These are phyloP conservation scores for Fusarium sp. DNA, from an alignment of 2,329 filamentous ascomycete genomes.

Conservation along the genomic window DNA sequence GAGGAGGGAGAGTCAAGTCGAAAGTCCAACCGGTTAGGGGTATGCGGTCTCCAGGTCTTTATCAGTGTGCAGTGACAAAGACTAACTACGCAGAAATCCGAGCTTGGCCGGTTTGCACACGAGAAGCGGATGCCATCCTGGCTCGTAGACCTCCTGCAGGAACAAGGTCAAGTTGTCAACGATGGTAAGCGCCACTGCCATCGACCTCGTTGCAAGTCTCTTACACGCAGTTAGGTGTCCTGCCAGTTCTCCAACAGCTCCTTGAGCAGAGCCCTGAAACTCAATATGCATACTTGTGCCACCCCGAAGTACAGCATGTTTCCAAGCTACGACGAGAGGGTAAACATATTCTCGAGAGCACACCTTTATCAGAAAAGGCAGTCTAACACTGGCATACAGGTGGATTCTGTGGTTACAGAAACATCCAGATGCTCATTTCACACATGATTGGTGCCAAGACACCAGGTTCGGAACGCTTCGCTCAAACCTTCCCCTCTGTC, in stretches of 20 bases:
- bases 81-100: conserved; percentile 56
- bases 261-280: conserved; percentile 69
- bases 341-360: conserved; percentile 37
- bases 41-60: background rate
- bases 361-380: no score
- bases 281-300: conserved; percentile 78
- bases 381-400: conserved; percentile 54
- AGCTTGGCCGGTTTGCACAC: conserved; percentile 75
- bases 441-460: conserved; percentile 70
- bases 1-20: conserved; percentile 14
- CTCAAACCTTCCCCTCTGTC: conserved; percentile 72
- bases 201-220: conserved; percentile 11
- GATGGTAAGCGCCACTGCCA: conserved; percentile 52
- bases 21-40: conserved; percentile 34
- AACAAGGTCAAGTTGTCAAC: conserved; percentile 63
- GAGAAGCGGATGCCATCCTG: conserved; percentile 77
- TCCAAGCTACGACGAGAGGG: conserved; percentile 81
- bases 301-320: conserved; percentile 76
- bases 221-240: conserved; percentile 55
- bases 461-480: conserved; percentile 67
- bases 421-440: conserved; percentile 89
- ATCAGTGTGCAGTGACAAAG: background rate
- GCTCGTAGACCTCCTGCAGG: conserved; percentile 68
- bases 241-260: conserved; percentile 68
- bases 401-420: conserved; percentile 93